phyloP scores from a whole-genome alignment of 495 filamentous ascomycete genomes.

The Hyaloscypha variabilis region DNA sequence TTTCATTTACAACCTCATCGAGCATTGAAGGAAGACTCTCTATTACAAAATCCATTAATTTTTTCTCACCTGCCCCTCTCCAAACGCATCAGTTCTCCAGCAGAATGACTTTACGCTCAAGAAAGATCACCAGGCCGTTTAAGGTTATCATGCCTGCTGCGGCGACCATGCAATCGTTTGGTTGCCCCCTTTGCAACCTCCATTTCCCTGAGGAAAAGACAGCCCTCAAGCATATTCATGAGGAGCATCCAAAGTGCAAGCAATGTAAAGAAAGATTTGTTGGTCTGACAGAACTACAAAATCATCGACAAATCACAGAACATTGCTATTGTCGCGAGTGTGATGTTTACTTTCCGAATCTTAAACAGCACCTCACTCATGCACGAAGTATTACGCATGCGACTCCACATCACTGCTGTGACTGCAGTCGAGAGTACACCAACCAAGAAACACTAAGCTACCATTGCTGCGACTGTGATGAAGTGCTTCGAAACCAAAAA shows the following conservation, averaged over 20 bases:
- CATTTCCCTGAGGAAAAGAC: neutral
- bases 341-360: conserved; percentile 13
- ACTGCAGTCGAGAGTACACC: conserved; percentile 24
- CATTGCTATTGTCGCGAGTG: conserved; percentile 19
- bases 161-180: too few species aligned
- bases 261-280: conserved; percentile 13
- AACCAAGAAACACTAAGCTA: conserved; percentile 16
- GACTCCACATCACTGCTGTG: conserved; percentile 18
- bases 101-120: too few species aligned
- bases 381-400: conserved; percentile 15
- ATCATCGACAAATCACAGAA: conserved; percentile 15
- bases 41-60: too few species aligned
- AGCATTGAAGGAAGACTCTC: too few species aligned
- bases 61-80: too few species aligned
- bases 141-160: too few species aligned
- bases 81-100: too few species aligned
- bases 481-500: neutral
- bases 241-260: conserved; percentile 16
- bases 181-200: conserved; percentile 2
- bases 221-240: neutral
- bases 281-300: conserved; percentile 5
- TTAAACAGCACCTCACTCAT: conserved; percentile 1
- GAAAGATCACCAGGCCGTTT: too few species aligned
- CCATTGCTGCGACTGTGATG: conserved; percentile 27
- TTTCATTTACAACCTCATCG: too few species aligned